These are phyloP conservation scores for Cephalotrichum gorgonifer DNA, from an alignment of 2,329 filamentous ascomycete species.

Conservation along the genomic window DNA sequence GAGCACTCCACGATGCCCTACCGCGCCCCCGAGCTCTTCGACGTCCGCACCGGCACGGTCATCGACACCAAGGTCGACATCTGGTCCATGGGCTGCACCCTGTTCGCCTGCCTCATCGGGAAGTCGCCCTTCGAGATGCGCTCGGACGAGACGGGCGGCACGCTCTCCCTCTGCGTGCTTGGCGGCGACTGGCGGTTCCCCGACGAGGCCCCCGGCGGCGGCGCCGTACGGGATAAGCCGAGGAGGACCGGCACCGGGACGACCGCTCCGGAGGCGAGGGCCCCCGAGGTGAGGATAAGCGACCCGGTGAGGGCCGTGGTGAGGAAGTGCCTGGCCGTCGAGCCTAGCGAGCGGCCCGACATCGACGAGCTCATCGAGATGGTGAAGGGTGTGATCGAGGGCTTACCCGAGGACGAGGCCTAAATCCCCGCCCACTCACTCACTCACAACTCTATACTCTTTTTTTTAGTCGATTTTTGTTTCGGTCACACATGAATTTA, in stretches of 20 bases:
- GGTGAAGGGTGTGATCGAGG: constrained; percentile 62
- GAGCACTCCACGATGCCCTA: constrained; percentile 99
- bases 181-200: constrained; percentile 96
- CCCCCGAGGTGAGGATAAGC: constrained; percentile 46
- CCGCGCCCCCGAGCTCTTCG: constrained; percentile 92
- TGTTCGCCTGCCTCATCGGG: constrained; percentile 92
- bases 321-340: constrained; percentile 73
- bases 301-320: constrained; percentile 82
- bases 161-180: constrained; percentile 81
- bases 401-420: constrained; percentile 49
- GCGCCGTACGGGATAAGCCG: constrained; percentile 36
- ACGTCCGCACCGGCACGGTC: constrained; percentile 84
- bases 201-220: constrained; percentile 51
- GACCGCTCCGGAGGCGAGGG: constrained; percentile 13
- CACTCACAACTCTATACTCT: constrained; percentile 3
- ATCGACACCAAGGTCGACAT: constrained; percentile 97
- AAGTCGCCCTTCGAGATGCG: constrained; percentile 96
- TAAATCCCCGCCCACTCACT: constrained; percentile 3
- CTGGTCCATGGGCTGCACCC: constrained; percentile 94
- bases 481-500: too few species aligned
- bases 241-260: constrained; percentile 23
- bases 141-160: constrained; percentile 91
- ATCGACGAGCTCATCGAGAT: constrained; percentile 73
- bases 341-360: constrained; percentile 79
- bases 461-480: too few species aligned